Conservation (phyloP, 2,329 filamentous ascomycete genomes). For the Eutypa lata region DNA sequence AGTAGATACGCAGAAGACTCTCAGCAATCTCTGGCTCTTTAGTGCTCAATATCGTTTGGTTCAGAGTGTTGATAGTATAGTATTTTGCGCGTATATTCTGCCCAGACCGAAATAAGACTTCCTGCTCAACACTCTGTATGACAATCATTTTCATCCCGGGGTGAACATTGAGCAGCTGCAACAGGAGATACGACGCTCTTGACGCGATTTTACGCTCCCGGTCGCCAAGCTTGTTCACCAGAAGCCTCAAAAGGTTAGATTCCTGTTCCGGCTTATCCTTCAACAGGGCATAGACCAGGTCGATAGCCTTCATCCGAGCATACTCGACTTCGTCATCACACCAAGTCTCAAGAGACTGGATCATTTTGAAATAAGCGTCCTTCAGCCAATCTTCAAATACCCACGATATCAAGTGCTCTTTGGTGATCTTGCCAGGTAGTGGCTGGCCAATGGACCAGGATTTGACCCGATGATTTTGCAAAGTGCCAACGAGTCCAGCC, state of each 20-base stretch:
- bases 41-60: conserved; percentile 87
- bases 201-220: conserved; percentile 94
- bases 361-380: conserved; percentile 85
- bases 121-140: conserved; percentile 79
- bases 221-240: conserved; percentile 97
- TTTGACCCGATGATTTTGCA: conserved; percentile 58
- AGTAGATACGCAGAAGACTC: conserved; percentile 85
- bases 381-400: conserved; percentile 95
- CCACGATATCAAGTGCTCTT: conserved; percentile 81
- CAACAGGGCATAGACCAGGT: conserved; percentile 86
- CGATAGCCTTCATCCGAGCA: conserved; percentile 81
- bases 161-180: conserved; percentile 85
- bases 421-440: conserved; percentile 70
- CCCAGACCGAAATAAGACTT: conserved; percentile 81
- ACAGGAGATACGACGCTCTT: conserved; percentile 84
- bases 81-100: conserved; percentile 90
- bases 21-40: conserved; percentile 81
- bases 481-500: conserved; percentile 67
- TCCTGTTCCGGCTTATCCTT: conserved; percentile 98
- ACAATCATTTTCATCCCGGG: conserved; percentile 92
- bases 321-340: conserved; percentile 95
- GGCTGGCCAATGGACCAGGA: conserved; percentile 67
- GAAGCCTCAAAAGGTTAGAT: conserved; percentile 81
- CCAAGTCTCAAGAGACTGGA: conserved; percentile 89
- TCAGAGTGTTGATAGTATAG: conserved; percentile 93